Base-by-base conservation (phyloP, 225 moss, liverwort and hornwort genomes). In the Straminergon stramineum region DNA sequence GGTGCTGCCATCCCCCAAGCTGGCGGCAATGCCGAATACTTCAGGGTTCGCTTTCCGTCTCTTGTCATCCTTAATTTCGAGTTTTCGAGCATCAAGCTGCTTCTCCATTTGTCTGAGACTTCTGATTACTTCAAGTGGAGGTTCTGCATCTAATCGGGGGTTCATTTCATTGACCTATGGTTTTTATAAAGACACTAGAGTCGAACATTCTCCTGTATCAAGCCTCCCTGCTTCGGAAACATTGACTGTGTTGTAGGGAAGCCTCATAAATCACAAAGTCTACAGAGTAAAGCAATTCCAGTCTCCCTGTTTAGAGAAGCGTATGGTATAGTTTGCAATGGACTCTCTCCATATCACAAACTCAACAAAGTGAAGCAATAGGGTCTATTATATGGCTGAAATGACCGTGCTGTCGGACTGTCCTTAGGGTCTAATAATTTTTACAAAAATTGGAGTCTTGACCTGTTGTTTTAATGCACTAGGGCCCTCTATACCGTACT, bases 1-100 rank as follows among this genome's bases (percentile, higher is more conserved):
- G 97, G 97, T 89, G 92, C 98, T 89, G 92, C 95, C 70, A 94
- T 97, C 41, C 98, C 97, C 35, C 93, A 93, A 86, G 93, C 98
- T 66, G 96, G 96, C 66, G 97, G 98, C 86, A 94, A 92, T 84
- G 95, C 92, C 66, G 95, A 94, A 77, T 98, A 89, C 87, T 89
- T 92, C 67, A 96, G 93, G 95, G 97, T 95, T 71, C 66, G 66
- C 79, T 81, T 84, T 77, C 66, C 45, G 41, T 67, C 77, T 61
- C 84, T 41, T 60, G n/a, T 78, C 86, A 55, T 84, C 61, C 66
- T 90, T 91, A 34, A 55, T 89, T 84, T 86, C 55, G 66, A 52
- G n/a, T 73, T 39, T 55, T 69, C 63, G 56, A n/a, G 37, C 68
- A 55, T 86, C 56, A 78, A 70, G n/a, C 64, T 75, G 81, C 27